Evolutionary conservation across 2,329 filamentous ascomycete genomes (phyloP).

Genomic region (Harringtonia aguacate): DNA sequence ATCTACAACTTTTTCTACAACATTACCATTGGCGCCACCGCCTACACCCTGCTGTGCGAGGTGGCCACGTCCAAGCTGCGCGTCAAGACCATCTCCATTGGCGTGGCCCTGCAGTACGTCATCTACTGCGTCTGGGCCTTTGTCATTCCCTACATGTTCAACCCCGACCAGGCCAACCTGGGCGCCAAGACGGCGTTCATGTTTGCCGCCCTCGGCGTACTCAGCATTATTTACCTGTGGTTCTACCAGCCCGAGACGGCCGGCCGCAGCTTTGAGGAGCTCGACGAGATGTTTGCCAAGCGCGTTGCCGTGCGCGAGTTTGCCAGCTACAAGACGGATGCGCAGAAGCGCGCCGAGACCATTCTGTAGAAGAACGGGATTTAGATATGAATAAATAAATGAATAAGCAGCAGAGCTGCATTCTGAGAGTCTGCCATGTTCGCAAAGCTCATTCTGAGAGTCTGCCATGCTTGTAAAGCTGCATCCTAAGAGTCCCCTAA

Average conservation of each 20-base stretch:
- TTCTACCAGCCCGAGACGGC: conserved; percentile 34
- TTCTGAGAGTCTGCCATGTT: no score
- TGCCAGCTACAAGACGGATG: conserved; percentile 4
- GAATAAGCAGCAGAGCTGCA: no score
- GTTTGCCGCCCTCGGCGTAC: conserved; percentile 20
- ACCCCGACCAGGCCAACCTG: conserved; percentile 16
- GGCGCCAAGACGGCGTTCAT: conserved; percentile 24
- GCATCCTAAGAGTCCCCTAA: no score
- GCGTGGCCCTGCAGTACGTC: conserved; percentile 20
- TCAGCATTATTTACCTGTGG: conserved; percentile 24
- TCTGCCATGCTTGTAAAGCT: no score
- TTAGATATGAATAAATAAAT: no score
- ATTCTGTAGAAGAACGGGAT: no score
- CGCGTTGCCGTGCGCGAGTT: conserved; percentile 12
- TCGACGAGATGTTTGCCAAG: conserved; percentile 29
- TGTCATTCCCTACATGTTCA: conserved; percentile 12
- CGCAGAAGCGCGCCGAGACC: no score
- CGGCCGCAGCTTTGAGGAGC: conserved; percentile 34
- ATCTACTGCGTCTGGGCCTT: conserved; percentile 10
- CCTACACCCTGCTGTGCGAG: conserved; percentile 24
- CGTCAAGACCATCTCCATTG: conserved; percentile 26
- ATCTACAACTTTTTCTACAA: conserved; percentile 24
- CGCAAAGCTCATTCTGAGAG: no score
- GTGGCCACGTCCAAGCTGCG: conserved; percentile 22
- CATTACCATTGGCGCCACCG: conserved; percentile 25